A percentile compares a stretch with the other conserved stretches of the same genome.
These are phyloP conservation scores for Zea luxurians DNA, from an alignment of 176 grass and related monocot species.

Conservation along the genomic window DNA sequence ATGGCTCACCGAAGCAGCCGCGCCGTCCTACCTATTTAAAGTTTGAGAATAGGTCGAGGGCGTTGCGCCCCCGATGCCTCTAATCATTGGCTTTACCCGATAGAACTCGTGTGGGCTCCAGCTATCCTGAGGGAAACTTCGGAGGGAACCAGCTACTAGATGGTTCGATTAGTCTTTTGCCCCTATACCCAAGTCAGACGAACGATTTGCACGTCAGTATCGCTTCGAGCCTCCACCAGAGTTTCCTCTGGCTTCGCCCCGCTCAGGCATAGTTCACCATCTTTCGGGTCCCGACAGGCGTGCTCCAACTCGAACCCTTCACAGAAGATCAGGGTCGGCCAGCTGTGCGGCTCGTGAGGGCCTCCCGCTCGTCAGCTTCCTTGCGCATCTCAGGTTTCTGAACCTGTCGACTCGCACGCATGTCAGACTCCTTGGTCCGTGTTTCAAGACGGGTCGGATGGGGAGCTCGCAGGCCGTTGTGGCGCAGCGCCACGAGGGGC, in stretches of 20 bases:
- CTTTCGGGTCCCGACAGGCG: conserved; percentile 66
- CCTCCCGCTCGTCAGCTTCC: no score
- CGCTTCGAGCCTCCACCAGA: conserved; percentile 82
- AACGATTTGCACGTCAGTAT: conserved; percentile 90
- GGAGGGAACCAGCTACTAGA: conserved; percentile 49
- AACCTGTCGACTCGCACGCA: no score
- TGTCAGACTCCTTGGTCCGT: no score
- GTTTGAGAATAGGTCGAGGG: conserved; percentile 89
- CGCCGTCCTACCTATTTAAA: conserved; percentile 67
- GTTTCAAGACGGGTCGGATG: no score
- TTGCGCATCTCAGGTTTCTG: no score
- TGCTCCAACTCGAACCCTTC: conserved; percentile 79
- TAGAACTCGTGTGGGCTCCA: conserved; percentile 59
- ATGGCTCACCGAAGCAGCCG: conserved; percentile 19
- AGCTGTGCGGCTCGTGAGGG: conserved; percentile 23
- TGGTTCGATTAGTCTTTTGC: conserved; percentile 75
- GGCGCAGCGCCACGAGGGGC: no score
- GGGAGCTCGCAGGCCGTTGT: no score
- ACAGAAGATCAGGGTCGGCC: conserved; percentile 65
- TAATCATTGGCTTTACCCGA: conserved; percentile 90
- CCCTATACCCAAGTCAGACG: conserved; percentile 76
- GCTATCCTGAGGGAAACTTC: conserved; percentile 54
- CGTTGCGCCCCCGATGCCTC: conserved; percentile 77
- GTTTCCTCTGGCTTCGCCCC: conserved; percentile 63
- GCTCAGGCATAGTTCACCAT: conserved; percentile 88